Evolutionary conservation across 2,329 filamentous ascomycete genomes (phyloP), one percentile per base, ranked within the genome.

Genomic region (Fonsecaea erecta): DNA sequence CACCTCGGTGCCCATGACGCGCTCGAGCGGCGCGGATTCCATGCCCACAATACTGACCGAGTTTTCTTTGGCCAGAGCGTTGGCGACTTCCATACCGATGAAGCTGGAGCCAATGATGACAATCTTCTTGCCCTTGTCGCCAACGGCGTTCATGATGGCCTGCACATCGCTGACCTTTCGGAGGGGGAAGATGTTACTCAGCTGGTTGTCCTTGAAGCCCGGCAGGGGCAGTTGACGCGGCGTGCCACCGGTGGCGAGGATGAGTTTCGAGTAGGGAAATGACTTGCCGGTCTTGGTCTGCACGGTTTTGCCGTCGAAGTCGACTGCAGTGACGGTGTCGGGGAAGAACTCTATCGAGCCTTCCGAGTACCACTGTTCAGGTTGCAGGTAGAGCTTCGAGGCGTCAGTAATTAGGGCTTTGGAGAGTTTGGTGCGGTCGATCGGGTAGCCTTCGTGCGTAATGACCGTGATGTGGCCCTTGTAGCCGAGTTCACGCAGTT

Each of bases 71-170:
- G 90, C 88, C 0, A 96, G 80, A 60, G 82, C 89, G 69, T 93
- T 95, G 67, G 91, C 94, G n/a, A 96, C 86, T 78, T 99, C 95
- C 91, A 99, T 96, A 46, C 95, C 95, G 74, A 99, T 99, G 78
- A 99, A 99, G 0, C 92, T 96, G 65, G 90, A 94, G 46, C 95
- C 95, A 60, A 99, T 84, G 14, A 99, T 84, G 53, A 97, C 92
- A 70, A 99, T 88, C 78, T 97, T 97, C 84, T 97, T 97, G 65
- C 87, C 88, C 51, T 91, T 86, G 32, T 85, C 81, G 6, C 92
- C 92, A 53, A 96, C 90, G 6, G 92, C 92, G 1, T 82, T 84
- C 28, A 92, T 83, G 70, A 99, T 97, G 64, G 83, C 84, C 75
- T 93, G 87, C 0, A 89, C 86, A 74, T 98, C 89, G 48, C 88